Base-by-base conservation (phyloP, 257 asterid genomes). In the Fraxinus americana region DNA sequence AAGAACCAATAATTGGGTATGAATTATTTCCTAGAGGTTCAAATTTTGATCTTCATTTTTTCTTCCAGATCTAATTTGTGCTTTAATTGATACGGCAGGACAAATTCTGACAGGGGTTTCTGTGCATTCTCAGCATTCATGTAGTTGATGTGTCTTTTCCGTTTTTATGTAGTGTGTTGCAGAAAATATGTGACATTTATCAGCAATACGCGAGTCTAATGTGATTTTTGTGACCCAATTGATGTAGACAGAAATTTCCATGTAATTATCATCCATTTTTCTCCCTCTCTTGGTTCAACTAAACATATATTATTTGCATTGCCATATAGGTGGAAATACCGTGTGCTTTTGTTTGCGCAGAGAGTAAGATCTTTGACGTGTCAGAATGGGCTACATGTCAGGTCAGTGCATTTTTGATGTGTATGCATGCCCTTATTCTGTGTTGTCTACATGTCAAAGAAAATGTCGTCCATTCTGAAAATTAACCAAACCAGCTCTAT, bases 341-440 rank as follows among this genome's bases (percentile, higher is more conserved):
- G 9, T 90, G 98, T 39, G 99, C 99, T 39, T 96, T 96, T 82
- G 99, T 96, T 25, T 96, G 98, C 65, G 98, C 98, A 72, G 99
- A 96, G 88, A 90, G 90, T 92, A 96, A 75, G 88, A 88, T 96
- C 72, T 96, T 94, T 76, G 99, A 96, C 77, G 99, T 96, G 36
- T 96, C 99, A 0, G 99, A 96, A 84, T 96, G 99, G 99, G 99
- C 99, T 35, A 89, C 89, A 86, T 96, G 99, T 80, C 99, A 96
- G 98, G 99, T 96, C 61, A 38, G 93, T 84, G 63, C 72, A 52
- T 67, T 59, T 38, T 39, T 59, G 67, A 12, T 52, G n/a, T 70
- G 65, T 65, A 43, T 17, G 72, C 57, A n/a, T 43, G 67, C 29
- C 77, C 30, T 59, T 70, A 35, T 70, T 25, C 17, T 54, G 41